Evolutionary conservation across 768 basidiomycete genomes (phyloP).

Genomic region (Favolaschia claudopus): DNA sequence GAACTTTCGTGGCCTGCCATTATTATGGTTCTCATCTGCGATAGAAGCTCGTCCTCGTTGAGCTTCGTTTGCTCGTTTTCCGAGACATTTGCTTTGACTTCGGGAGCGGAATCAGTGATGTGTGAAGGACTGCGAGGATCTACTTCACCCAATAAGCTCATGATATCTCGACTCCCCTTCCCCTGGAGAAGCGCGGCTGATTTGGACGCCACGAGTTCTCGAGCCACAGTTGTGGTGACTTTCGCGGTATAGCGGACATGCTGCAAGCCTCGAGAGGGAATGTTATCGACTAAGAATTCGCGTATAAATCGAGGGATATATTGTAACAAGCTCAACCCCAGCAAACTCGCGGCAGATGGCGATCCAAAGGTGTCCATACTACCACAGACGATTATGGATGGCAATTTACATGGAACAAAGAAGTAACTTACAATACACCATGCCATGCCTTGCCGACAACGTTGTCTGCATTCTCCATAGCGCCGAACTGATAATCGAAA

Average conservation of each 20-base stretch:
- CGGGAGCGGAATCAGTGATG: neutral
- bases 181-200: conserved; percentile 40
- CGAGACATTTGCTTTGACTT: conserved; percentile 63
- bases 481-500: conserved; percentile 58
- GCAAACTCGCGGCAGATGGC: conserved; percentile 39
- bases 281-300: conserved; percentile 41
- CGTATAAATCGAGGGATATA: conserved; percentile 41
- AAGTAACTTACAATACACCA: conserved; percentile 42
- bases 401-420: neutral
- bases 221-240: conserved; percentile 42
- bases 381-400: neutral
- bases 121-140: neutral
- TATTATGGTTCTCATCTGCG: conserved; percentile 57
- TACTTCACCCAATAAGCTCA: conserved; percentile 51
- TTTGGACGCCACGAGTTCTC: conserved; percentile 46
- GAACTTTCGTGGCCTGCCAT: conserved; percentile 68
- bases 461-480: conserved; percentile 45
- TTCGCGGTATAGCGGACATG: conserved; percentile 41
- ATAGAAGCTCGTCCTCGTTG: conserved; percentile 56
- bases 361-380: conserved; percentile 42
- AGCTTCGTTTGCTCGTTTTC: conserved; percentile 52
- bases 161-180: conserved; percentile 46
- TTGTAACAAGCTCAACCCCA: conserved; percentile 38
- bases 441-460: conserved; percentile 45
- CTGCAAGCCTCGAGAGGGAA: conserved; percentile 39